These are phyloP conservation scores for Amanita muscaria DNA, from an alignment of 768 basidiomycete genomes.

Conservation along the genomic window DNA sequence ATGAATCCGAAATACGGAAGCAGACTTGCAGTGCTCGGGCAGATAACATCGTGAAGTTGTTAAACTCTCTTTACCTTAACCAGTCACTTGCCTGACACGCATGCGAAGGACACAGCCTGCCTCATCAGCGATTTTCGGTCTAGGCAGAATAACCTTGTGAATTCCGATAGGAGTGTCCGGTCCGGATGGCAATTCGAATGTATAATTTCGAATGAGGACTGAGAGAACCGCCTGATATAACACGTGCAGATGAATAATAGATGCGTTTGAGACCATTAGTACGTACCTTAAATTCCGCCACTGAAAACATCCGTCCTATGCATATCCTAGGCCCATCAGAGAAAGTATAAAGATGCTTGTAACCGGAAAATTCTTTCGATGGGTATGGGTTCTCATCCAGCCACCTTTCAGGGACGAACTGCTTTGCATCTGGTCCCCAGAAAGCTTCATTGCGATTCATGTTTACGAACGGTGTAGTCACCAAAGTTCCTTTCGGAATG, in stretches of 20 bases:
- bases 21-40: too few species aligned
- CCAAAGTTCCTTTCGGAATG: conserved; percentile 23
- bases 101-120: conserved; percentile 8
- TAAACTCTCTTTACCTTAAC: too few species aligned
- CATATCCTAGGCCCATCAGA: conserved; percentile 29
- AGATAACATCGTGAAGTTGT: too few species aligned
- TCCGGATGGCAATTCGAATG: conserved; percentile 25
- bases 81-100: conserved; percentile 2
- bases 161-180: conserved; percentile 15
- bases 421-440: conserved; percentile 30
- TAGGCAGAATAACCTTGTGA: conserved; percentile 14
- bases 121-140: conserved; percentile 24
- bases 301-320: conserved; percentile 25
- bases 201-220: conserved; percentile 31
- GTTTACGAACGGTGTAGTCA: conserved; percentile 23
- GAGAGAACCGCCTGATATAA: conserved; percentile 25
- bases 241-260: background rate
- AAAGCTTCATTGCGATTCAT: conserved; percentile 28
- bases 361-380: conserved; percentile 23
- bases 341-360: conserved; percentile 29
- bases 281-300: conserved; percentile 28
- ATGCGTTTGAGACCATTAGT: background rate
- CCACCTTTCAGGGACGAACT: conserved; percentile 33
- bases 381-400: conserved; percentile 13
- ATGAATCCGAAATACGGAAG: too few species aligned